Percentiles rank a stretch among this genome's conserved stretches.
These are phyloP conservation scores for Trichoderma semiorbis DNA, from an alignment of 2,329 filamentous ascomycete species.

Conservation along the genomic window DNA sequence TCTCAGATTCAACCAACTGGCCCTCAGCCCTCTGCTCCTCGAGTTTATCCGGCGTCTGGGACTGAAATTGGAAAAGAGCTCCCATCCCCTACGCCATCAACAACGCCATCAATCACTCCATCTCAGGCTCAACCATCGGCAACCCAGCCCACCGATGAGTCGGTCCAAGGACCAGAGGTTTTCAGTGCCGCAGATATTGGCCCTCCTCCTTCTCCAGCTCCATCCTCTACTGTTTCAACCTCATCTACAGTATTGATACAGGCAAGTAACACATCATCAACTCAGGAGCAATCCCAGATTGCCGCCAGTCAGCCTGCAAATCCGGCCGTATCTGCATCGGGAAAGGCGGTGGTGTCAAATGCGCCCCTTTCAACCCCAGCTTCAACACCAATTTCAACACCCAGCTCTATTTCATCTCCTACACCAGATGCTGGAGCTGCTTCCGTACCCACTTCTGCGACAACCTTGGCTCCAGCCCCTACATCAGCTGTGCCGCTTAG, in stretches of 20 bases:
- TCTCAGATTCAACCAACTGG: not conserved
- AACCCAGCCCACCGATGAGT: not conserved
- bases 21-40: slow-evolving; percentile 19
- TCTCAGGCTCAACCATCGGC: not conserved
- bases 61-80: not conserved
- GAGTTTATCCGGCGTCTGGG: not conserved
- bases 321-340: not conserved
- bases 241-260: not conserved
- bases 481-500: not conserved
- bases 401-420: not conserved
- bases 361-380: not conserved
- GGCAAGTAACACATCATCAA: not conserved
- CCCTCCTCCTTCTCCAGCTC: not conserved
- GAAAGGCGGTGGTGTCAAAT: not conserved
- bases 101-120: not conserved
- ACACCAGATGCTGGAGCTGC: not conserved
- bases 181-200: not conserved
- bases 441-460: not conserved
- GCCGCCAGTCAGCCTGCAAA: not conserved
- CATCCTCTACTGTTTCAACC: not conserved
- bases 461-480: not conserved
- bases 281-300: not conserved
- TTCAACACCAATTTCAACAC: not conserved
- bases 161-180: not conserved
- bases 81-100: not conserved